Base-by-base conservation (phyloP, 108 stramenopile species). In the Pseudonitzschia delicatissima region DNA sequence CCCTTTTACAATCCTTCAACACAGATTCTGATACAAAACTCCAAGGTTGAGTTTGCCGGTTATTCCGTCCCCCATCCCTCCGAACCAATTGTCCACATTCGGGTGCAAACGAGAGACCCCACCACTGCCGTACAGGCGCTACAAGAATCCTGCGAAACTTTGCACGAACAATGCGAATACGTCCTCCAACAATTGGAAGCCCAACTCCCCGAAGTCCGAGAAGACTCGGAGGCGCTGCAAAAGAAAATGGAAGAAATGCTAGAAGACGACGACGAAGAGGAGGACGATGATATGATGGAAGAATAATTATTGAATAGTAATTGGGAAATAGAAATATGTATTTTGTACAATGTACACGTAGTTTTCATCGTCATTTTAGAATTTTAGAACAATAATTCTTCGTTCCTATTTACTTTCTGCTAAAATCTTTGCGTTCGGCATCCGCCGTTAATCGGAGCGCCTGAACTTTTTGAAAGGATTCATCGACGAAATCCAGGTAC, bases 11-110 rank as follows among this genome's bases (percentile, higher is more conserved):
- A 4, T 17, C 2, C 31, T 32, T 33, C n/a, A 0, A 9, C 9
- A 35, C 34, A 55, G 53, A 61, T 79, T 40, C 31, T 74, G 51
- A 42, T 77, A 33, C 55, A 82, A 57, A 57, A 66, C 32, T 55
- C 62, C 23, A 82, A 94, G 58, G 90, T 95, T 11, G 86, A 83
- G 11, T 98, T 98, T 71, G 90, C 92, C 26, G 97, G 97, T 51
- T 98, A 98, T 68, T 91, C 91, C 20, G 96, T 98, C 25, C 97
- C 97, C 4, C 97, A 98, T 81, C 97, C 97, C 4, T 83, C 84
- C 34, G 97, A 98, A 64, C 97, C 97, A 23, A 81, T 96, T 21
- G 95, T 98, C 51, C 92, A 98, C 71, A 48, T 98, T 18, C 79
- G 97, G 17, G 81, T 98, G 0, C 97, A 98, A 71, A 93, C 93